Base-by-base conservation (phyloP, 768 basidiomycete genomes). In the Tulasnella calospora region DNA sequence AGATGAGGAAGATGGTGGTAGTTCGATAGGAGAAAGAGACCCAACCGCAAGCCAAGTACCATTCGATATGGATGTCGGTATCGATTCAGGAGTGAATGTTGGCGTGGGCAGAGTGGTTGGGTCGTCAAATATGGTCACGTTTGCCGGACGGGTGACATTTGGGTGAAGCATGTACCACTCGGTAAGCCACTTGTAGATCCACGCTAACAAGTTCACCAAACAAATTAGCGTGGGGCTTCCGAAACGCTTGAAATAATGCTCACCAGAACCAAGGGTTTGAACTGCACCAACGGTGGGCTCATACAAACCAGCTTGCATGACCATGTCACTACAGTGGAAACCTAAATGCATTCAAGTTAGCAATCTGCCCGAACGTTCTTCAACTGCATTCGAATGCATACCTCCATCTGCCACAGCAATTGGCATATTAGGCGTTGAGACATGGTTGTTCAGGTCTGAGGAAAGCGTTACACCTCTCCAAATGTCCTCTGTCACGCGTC, bases 381-480 rank as follows among this genome's bases (percentile, higher is more conserved):
- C n/a, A 27, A n/a, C 57, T 15, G 23, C 1, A 4, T 1, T 30
- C n/a, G 12, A 27, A 27, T 6, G 12, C 57, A 23, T 61, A 61
- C 57, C 77, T 36, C 70, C 70, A 47, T 78, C 70, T 17, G 77
- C 61, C 30, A 78, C 77, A 27, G 71, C 77, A 30, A 78, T 78
- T 8, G 77, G 77, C 44, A 40, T 38, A 38, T 38, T 71, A n/a
- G 30, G 40, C 6, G 67, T 78, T 44, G 77, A 78, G 13, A 23
- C 71, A 33, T 57, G 77, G 38, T 41, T 38, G 23, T 41, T 70
- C 27, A 71, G 21, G 46, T 78, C 77, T 10, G 77, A 78, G n/a
- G 77, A 78, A 30, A 78, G 38, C n/a, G 77, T 78, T 13, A 71
- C 67, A 27, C 70, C 77, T 47, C 77, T 27, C 77, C 77, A 78